phyloP scores from a whole-genome alignment of 2,329 filamentous ascomycete species.

The Plenodomus biglobosus region DNA sequence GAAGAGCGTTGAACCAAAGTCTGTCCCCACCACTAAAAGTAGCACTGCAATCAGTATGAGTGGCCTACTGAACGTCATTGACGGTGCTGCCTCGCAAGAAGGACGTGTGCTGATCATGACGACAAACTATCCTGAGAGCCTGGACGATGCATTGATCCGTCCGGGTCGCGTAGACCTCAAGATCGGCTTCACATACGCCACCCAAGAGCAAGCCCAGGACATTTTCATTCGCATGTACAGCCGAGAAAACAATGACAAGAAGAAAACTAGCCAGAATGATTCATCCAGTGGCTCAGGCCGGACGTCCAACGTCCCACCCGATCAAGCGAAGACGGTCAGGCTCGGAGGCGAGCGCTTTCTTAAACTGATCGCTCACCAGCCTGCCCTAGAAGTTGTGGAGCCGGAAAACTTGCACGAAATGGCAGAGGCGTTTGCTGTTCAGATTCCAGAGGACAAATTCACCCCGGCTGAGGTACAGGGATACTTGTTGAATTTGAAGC shows the following conservation, averaged over 20 bases:
- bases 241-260: slow-evolving; percentile 11
- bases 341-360: neutral
- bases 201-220: slow-evolving; percentile 45
- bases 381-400: slow-evolving; percentile 8
- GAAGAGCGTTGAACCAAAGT: neutral
- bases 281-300: neutral
- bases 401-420: slow-evolving; percentile 42
- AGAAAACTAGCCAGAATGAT: slow-evolving; percentile 13
- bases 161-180: slow-evolving; percentile 72
- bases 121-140: slow-evolving; percentile 71
- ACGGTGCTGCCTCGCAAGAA: slow-evolving; percentile 78
- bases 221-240: slow-evolving; percentile 49
- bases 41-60: slow-evolving; percentile 64
- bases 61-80: slow-evolving; percentile 78
- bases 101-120: slow-evolving; percentile 81
- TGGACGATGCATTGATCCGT: slow-evolving; percentile 73
- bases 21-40: slow-evolving; percentile 23
- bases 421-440: slow-evolving; percentile 49
- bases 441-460: slow-evolving; percentile 52
- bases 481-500: slow-evolving; percentile 55
- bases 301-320: no score
- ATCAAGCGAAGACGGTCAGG: neutral
- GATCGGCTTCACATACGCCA: slow-evolving; percentile 59
- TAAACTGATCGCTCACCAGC: slow-evolving; percentile 3
- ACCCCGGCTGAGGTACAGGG: slow-evolving; percentile 58